phyloP scores from a whole-genome alignment of 1,139 yeast species.

The Saccharomyces hybrid region DNA sequence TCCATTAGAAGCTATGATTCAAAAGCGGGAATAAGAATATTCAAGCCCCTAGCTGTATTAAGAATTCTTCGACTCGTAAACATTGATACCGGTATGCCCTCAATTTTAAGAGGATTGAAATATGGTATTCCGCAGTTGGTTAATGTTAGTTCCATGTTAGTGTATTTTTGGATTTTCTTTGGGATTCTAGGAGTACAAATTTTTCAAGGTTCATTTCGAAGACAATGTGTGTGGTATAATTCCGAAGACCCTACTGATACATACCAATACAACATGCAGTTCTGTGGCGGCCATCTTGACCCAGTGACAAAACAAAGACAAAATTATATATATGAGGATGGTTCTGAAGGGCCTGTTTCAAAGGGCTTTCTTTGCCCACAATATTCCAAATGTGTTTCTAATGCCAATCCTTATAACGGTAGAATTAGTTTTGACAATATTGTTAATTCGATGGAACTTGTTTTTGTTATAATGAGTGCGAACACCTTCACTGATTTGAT shows the following conservation, averaged over 20 bases:
- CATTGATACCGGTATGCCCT: conserved; percentile 66
- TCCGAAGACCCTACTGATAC: conserved; percentile 57
- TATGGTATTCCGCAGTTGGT: conserved; percentile 66
- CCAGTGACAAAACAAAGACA: conserved; percentile 35
- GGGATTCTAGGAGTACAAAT: conserved; percentile 86
- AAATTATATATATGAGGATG: conserved; percentile 52
- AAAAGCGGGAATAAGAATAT: conserved; percentile 47
- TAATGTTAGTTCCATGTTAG: conserved; percentile 68
- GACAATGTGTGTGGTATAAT: conserved; percentile 86
- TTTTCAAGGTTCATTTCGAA: conserved; percentile 70
- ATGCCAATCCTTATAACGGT: conserved; percentile 63
- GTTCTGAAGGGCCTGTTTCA: conserved; percentile 37
- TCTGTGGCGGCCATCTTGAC: conserved; percentile 72
- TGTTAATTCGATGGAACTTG: conserved; percentile 71
- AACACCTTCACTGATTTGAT: conserved; percentile 87
- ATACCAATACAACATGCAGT: conserved; percentile 48
- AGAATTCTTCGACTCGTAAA: conserved; percentile 68
- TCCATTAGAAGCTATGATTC: conserved; percentile 46
- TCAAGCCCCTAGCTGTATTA: conserved; percentile 66
- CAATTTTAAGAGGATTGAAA: conserved; percentile 63
- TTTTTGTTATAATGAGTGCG: conserved; percentile 81
- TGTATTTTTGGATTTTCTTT: conserved; percentile 76
- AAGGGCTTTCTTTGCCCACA: conserved; percentile 83
- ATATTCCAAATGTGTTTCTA: conserved; percentile 61
- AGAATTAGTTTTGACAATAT: conserved; percentile 80